Conservation (phyloP, 192 early-diverging fungal genomes). For the Backusella morwellensis region DNA sequence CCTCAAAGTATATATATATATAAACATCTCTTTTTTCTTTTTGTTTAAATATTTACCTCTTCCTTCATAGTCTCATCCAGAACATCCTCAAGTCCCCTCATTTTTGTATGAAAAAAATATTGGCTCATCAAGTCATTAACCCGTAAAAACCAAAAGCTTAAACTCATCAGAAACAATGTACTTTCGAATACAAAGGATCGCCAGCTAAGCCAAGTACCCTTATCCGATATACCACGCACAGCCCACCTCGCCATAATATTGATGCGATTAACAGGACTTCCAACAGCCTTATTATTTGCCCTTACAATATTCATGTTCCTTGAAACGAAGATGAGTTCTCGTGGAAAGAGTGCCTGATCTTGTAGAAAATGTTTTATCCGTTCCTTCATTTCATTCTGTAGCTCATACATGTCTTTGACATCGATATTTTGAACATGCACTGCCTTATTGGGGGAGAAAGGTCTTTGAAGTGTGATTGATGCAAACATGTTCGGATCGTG, state of each 20-base stretch:
- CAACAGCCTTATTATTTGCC: slow-evolving; percentile 82
- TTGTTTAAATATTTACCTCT: slow-evolving; percentile 27
- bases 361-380: slow-evolving; percentile 68
- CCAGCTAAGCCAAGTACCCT: slow-evolving; percentile 15
- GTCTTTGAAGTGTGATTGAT: slow-evolving; percentile 64
- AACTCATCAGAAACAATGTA: slow-evolving; percentile 54
- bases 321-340: slow-evolving; percentile 87
- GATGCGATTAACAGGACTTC: slow-evolving; percentile 86
- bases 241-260: slow-evolving; percentile 85
- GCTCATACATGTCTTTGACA: slow-evolving; percentile 62
- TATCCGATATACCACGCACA: slow-evolving; percentile 44
- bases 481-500: slow-evolving; percentile 67
- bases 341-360: slow-evolving; percentile 71
- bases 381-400: slow-evolving; percentile 76
- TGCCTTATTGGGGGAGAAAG: slow-evolving; percentile 56
- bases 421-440: slow-evolving; percentile 35
- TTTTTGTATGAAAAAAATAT: slow-evolving; percentile 32
- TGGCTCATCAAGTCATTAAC: slow-evolving; percentile 39
- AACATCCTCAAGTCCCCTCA: slow-evolving; percentile 67
- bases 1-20: neutral
- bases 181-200: slow-evolving; percentile 48
- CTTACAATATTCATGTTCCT: slow-evolving; percentile 86
- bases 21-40: neutral
- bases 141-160: slow-evolving; percentile 57
- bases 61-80: slow-evolving; percentile 71